Base-by-base conservation (phyloP, 768 basidiomycete genomes). In the Leccinum subtestaceum region DNA sequence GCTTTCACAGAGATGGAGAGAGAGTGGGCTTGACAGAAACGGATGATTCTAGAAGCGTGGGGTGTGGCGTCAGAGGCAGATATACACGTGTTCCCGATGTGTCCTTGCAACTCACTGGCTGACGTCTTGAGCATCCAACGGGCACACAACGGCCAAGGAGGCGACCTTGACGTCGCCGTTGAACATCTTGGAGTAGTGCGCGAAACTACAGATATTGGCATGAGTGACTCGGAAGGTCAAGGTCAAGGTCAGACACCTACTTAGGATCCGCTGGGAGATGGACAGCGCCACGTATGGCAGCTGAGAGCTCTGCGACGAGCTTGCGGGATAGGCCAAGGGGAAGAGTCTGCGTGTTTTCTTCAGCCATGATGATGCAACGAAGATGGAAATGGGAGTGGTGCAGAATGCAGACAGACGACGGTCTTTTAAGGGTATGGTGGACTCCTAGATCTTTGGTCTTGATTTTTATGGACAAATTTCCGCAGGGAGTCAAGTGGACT, bases 1-100 rank as follows among this genome's bases (percentile, higher is more conserved):
- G 91, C 89, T 70, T 93, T 94, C 65, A 94, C 81, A 9, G 91
- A 93, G 5, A 89, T 83, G 10, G 88, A 85, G 3, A 95, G 75
- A 0, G 75, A 74, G 67, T 93, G 80, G 55, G 84, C 83, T n/a
- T 70, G 74, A 68, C 93, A 95, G 72, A 95, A 94, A 12, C 81
- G 63, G 58, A 96, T 72, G 57, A 84, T 78, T 65, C 91, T 93
- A 5, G 56, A 58, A 58, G 32, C 27, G 34, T 43, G 43, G 12
- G 9, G 6, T 27, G 29, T 8, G 48, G 48, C 25, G 48, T 63
- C 36, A 58, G 62, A 63, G 47, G 55, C 38, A 29, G 11, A 36
- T 55, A 38, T 52, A 53, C 52, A 15, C 8, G 56, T 60, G 62
- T 51, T 58, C 15, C 7, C 4, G 27, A 53, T 48, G 38, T 17